Evolutionary conservation across 2,329 filamentous ascomycete species (phyloP).

Genomic region (Pseudogymnoascus sp.): DNA sequence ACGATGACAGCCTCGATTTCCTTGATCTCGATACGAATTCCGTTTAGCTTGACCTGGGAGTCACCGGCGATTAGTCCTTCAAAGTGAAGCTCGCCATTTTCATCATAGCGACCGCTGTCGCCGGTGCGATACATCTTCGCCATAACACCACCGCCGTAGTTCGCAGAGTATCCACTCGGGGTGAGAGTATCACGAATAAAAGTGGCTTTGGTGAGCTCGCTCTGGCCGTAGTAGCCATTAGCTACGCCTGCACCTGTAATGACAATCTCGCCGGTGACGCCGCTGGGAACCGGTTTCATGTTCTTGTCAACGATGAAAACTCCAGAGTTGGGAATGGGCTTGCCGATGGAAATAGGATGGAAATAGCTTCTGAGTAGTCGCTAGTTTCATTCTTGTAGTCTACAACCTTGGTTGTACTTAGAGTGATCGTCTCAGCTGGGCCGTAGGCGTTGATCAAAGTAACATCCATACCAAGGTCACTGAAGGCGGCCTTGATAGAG

Average conservation of each 20-base stretch:
- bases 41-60: constrained; percentile 30
- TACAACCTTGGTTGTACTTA: constrained; percentile 19
- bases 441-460: constrained; percentile 9
- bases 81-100: constrained; percentile 25
- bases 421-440: constrained; percentile 6
- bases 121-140: constrained; percentile 29
- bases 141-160: no score
- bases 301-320: constrained; percentile 34
- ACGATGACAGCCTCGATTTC: constrained; percentile 30
- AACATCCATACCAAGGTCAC: constrained; percentile 13
- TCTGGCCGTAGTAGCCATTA: constrained; percentile 29
- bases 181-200: no score
- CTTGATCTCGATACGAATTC: constrained; percentile 33
- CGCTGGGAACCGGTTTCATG: constrained; percentile 29
- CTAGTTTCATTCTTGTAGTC: constrained; percentile 11
- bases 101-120: constrained; percentile 29
- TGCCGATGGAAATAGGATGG: constrained; percentile 7
- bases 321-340: constrained; percentile 17
- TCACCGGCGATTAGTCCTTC: constrained; percentile 28
- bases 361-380: not conserved
- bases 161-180: no score
- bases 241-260: constrained; percentile 32
- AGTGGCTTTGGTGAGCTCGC: constrained; percentile 12
- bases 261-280: constrained; percentile 35
- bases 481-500: constrained; percentile 19